These are phyloP conservation scores for Sclerotinia sclerotiorum DNA, from an alignment of 2,329 filamentous ascomycete genomes.

Conservation along the genomic window DNA sequence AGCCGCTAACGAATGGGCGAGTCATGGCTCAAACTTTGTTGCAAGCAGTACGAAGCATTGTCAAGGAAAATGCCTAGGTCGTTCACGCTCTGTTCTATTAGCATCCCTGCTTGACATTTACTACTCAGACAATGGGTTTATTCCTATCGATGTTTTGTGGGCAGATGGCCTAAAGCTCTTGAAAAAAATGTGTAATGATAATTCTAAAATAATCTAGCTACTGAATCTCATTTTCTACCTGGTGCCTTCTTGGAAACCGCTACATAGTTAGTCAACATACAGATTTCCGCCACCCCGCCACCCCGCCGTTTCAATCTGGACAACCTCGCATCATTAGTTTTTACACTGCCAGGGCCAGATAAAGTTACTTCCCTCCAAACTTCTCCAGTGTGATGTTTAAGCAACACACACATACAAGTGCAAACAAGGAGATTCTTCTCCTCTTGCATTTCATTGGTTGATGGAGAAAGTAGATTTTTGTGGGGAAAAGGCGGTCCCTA, in stretches of 20 bases:
- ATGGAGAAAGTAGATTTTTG: not conserved
- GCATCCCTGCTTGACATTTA: no score
- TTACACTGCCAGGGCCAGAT: no score
- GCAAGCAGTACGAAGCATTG: not conserved
- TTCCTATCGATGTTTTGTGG: no score
- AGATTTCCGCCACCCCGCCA: not conserved
- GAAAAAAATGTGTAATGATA: no score
- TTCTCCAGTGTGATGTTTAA: not conserved
- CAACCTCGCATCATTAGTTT: not conserved
- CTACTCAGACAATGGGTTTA: no score
- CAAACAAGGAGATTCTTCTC: not conserved
- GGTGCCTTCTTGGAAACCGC: not conserved
- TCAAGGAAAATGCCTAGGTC: not conserved
- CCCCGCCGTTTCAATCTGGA: not conserved
- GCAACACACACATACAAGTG: slow-evolving; percentile 2
- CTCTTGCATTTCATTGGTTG: not conserved
- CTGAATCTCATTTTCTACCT: not conserved
- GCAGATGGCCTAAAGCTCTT: no score
- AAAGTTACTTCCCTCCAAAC: not conserved
- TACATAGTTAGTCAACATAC: not conserved
- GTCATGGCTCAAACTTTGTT: not conserved
- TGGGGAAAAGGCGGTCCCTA: slow-evolving; percentile 1
- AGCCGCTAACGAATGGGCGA: not conserved
- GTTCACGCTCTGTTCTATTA: not conserved
- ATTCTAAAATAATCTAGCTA: no score